phyloP scores from a whole-genome alignment of 805 yeast species.

The Nakazawaea anatomiae region DNA sequence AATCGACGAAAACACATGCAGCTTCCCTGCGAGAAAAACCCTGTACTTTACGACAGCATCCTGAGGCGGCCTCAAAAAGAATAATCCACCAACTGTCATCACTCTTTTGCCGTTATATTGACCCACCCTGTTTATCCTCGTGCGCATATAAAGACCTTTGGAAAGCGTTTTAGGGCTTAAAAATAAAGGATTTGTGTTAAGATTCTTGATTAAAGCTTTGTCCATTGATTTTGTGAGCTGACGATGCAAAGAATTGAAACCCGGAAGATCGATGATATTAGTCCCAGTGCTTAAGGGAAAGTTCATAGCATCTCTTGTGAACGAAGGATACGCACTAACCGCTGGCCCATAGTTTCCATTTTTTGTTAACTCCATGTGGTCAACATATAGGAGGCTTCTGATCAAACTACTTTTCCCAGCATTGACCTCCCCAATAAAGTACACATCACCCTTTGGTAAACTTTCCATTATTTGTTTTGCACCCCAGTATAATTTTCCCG shows the following conservation, averaged over 20 bases:
- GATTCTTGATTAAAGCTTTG: conserved; percentile 10
- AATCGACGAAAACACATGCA: conserved; percentile 26
- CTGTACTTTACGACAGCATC: conserved; percentile 42
- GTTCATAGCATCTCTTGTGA: conserved; percentile 51
- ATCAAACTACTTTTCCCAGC: conserved; percentile 65
- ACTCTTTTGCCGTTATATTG: conserved; percentile 18
- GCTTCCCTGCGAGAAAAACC: conserved; percentile 36
- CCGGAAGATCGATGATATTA: conserved; percentile 40
- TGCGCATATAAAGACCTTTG: conserved; percentile 14
- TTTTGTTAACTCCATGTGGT: conserved; percentile 16
- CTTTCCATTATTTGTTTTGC: conserved; percentile 29
- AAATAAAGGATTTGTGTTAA: conserved; percentile 5
- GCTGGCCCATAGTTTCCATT: conserved; percentile 36
- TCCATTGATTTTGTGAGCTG: conserved; percentile 25
- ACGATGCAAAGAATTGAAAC: conserved; percentile 25
- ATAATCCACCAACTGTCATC: conserved; percentile 52
- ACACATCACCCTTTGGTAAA: conserved; percentile 33
- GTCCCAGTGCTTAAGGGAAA: conserved; percentile 25
- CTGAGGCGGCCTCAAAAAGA: conserved; percentile 50
- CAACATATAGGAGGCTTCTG: conserved; percentile 32
- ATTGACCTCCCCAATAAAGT: conserved; percentile 61
- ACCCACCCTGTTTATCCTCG: conserved; percentile 4
- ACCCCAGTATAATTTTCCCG: conserved; percentile 52
- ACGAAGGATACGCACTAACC: conserved; percentile 56
- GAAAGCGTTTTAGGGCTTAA: conserved; percentile 6